Evolutionary conservation across 345 rosid species (phyloP).

Genomic region (Hibiscus syriacus): DNA sequence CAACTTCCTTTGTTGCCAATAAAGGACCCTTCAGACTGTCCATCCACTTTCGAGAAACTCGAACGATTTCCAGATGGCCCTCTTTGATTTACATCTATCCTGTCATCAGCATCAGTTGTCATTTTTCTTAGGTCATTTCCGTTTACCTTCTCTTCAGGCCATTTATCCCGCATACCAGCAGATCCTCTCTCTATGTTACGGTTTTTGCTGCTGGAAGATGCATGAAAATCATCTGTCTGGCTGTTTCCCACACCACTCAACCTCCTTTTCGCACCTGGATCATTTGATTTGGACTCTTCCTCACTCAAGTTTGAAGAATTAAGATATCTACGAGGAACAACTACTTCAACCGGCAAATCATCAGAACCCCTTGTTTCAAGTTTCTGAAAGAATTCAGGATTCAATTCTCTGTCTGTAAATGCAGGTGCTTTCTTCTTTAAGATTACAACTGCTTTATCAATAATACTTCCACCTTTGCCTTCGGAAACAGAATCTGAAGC

Average conservation of each 20-base stretch:
- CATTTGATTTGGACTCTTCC: conserved; percentile 48
- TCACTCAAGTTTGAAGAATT: conserved; percentile 49
- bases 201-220: conserved; percentile 29
- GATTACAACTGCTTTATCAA: conserved; percentile 69
- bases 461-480: conserved; percentile 57
- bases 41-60: conserved; percentile 53
- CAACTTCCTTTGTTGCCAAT: conserved; percentile 73
- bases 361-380: conserved; percentile 67
- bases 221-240: conserved; percentile 35
- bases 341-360: conserved; percentile 91
- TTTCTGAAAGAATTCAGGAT: conserved; percentile 94
- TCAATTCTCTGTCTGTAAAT: conserved; percentile 73
- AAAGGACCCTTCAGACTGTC: conserved; percentile 73
- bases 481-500: conserved; percentile 46
- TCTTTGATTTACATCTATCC: conserved; percentile 38
- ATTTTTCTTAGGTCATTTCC: conserved; percentile 48
- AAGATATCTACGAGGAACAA: conserved; percentile 68
- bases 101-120: conserved; percentile 43
- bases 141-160: conserved; percentile 29
- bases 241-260: conserved; percentile 35
- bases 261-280: conserved; percentile 38
- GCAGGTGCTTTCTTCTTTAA: conserved; percentile 87
- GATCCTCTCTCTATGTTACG: conserved; percentile 34
- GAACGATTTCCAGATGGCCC: conserved; percentile 48
- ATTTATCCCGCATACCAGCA: conserved; percentile 27